These are phyloP conservation scores for Curvularia verruculosa DNA, from an alignment of 2,329 filamentous ascomycete species.

Conservation along the genomic window DNA sequence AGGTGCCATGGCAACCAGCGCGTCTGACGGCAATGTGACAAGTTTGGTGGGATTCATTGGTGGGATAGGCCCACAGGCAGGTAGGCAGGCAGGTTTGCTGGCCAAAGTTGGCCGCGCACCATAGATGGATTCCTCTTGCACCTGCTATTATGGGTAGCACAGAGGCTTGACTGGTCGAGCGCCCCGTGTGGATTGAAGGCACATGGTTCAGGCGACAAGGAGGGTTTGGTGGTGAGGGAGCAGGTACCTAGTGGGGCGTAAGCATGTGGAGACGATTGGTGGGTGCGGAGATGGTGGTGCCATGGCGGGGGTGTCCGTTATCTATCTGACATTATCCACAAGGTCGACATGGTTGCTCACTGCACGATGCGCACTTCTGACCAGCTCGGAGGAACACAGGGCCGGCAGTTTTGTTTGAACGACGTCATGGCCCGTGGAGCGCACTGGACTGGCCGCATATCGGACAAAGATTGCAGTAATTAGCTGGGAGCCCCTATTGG, in stretches of 20 bases:
- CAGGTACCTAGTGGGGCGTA: slow-evolving; percentile 14
- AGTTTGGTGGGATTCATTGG: background rate
- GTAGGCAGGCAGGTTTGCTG: background rate
- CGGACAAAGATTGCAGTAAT: slow-evolving; percentile 2
- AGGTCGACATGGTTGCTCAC: slow-evolving; percentile 1
- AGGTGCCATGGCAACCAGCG: slow-evolving; percentile 1
- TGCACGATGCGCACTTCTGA: slow-evolving; percentile 1
- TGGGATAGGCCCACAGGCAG: background rate
- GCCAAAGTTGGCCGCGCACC: slow-evolving; percentile 6
- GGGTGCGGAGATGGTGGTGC: background rate
- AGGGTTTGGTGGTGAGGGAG: slow-evolving; percentile 17
- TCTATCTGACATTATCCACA: slow-evolving; percentile 8
- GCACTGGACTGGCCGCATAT: slow-evolving; percentile 4
- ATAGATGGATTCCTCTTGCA: slow-evolving; percentile 9
- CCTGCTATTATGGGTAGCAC: background rate
- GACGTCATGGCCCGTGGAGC: slow-evolving; percentile 12
- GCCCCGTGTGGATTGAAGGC: slow-evolving; percentile 13
- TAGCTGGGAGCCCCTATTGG: slow-evolving; percentile 7
- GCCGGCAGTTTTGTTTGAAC: slow-evolving; percentile 4
- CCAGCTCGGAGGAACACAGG: background rate
- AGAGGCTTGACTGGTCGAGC: slow-evolving; percentile 5
- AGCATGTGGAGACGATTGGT: slow-evolving; percentile 7
- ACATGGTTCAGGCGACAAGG: slow-evolving; percentile 16
- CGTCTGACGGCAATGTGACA: slow-evolving; percentile 14
- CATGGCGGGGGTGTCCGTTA: slow-evolving; percentile 2